Conservation (phyloP, 176 grass and related monocot species). For the Guadua angustifolia region DNA sequence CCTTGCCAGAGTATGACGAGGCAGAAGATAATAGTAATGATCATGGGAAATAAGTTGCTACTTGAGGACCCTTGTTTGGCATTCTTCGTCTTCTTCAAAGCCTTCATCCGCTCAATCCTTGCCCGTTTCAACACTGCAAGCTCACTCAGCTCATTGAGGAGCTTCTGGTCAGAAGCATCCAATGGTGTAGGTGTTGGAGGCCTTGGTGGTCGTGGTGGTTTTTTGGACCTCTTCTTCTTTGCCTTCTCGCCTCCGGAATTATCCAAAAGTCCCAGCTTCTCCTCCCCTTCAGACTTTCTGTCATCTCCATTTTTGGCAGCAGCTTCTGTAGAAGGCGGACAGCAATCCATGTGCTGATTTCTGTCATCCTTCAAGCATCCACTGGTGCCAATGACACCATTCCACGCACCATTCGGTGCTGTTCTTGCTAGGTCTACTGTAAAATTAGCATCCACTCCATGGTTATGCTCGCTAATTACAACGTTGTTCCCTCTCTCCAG, state of each 20-base stretch:
- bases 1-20: conserved; percentile 97
- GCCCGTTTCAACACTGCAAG: conserved; percentile 80
- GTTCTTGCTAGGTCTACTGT: conserved; percentile 32
- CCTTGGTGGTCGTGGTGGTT: conserved; percentile 73
- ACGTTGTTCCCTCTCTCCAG: conserved; percentile 64
- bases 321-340: conserved; percentile 22
- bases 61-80: conserved; percentile 58
- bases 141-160: conserved; percentile 83
- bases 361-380: conserved; percentile 44
- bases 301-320: conserved; percentile 47
- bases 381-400: conserved; percentile 19
- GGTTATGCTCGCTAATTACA: conserved; percentile 39
- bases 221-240: conserved; percentile 82
- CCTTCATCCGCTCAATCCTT: conserved; percentile 93
- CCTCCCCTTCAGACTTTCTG: conserved; percentile 55
- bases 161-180: conserved; percentile 77
- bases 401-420: conserved; percentile 31
- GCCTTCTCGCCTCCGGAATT: conserved; percentile 56
- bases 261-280: conserved; percentile 54
- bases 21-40: conserved; percentile 92
- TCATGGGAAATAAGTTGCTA: conserved; percentile 63
- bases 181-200: conserved; percentile 58
- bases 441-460: conserved; percentile 39
- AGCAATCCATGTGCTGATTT: conserved; percentile 43
- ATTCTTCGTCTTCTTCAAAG: conserved; percentile 89